Evolutionary conservation across 495 filamentous ascomycete genomes (phyloP).

Genomic region (Corynascus novoguineensis): DNA sequence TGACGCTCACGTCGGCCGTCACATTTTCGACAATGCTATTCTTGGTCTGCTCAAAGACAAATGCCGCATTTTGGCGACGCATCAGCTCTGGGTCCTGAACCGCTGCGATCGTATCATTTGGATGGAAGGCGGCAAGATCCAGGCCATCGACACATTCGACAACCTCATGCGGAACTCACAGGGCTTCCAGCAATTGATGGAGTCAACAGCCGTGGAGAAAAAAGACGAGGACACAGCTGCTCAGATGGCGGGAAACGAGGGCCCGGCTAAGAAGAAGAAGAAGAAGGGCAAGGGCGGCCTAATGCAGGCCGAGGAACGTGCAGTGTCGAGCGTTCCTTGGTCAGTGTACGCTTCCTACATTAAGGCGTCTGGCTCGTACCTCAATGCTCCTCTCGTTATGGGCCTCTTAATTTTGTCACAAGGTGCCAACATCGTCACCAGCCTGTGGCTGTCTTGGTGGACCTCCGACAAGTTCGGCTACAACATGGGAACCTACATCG

Average conservation of each 20-base stretch:
- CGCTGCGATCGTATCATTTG: slow-evolving; percentile 87
- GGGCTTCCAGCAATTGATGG: slow-evolving; percentile 75
- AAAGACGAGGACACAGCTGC: slow-evolving; percentile 41
- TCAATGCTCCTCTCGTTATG: slow-evolving; percentile 61
- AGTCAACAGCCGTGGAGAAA: slow-evolving; percentile 66
- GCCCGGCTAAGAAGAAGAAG: slow-evolving; percentile 56
- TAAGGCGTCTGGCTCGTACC: slow-evolving; percentile 67
- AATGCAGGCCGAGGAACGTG: slow-evolving; percentile 90
- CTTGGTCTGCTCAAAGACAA: slow-evolving; percentile 84
- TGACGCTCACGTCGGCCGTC: slow-evolving; percentile 81
- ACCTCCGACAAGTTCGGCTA: slow-evolving; percentile 67
- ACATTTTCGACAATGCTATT: slow-evolving; percentile 95
- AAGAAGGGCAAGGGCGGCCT: slow-evolving; percentile 57
- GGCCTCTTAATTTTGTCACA: slow-evolving; percentile 64
- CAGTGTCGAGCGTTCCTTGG: slow-evolving; percentile 77
- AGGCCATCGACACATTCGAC: slow-evolving; percentile 79
- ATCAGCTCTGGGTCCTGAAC: slow-evolving; percentile 87
- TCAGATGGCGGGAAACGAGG: slow-evolving; percentile 41
- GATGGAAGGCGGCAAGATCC: slow-evolving; percentile 79
- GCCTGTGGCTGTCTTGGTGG: slow-evolving; percentile 92
- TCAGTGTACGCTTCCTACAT: slow-evolving; percentile 77
- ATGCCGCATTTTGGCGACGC: slow-evolving; percentile 84
- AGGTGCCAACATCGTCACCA: slow-evolving; percentile 78
- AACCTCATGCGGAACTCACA: slow-evolving; percentile 73
- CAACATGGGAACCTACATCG: slow-evolving; percentile 69